These are phyloP conservation scores for Amaranthus tricolor DNA, from an alignment of 179 eudicot species.

Conservation along the genomic window DNA sequence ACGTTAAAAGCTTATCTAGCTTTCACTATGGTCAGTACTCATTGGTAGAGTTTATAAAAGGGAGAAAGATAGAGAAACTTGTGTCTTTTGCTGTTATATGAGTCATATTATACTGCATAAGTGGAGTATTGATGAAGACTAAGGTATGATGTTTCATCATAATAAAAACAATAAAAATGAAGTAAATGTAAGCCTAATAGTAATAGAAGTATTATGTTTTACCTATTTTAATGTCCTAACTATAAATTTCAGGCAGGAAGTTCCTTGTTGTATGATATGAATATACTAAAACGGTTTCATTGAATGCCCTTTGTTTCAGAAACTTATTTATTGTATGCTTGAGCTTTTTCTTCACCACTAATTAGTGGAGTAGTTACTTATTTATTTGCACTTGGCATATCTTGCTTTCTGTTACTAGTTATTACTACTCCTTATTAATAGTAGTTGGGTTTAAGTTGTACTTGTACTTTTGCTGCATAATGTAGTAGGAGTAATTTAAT, in stretches of 20 bases:
- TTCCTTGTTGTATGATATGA: constrained; percentile 18
- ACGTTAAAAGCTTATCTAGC: constrained; percentile 22
- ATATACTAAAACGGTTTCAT: constrained; percentile 8
- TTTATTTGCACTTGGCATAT: constrained; percentile 30
- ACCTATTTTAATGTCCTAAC: constrained; percentile 15
- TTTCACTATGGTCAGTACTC: constrained; percentile 28
- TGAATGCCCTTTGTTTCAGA: constrained; percentile 18
- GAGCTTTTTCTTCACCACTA: constrained; percentile 9
- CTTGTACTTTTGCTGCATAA: constrained; percentile 26
- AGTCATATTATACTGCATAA: not conserved
- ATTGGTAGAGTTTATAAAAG: constrained; percentile 7
- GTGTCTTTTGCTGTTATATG: constrained; percentile 15
- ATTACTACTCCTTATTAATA: constrained; percentile 38
- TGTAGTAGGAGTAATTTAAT: constrained; percentile 14
- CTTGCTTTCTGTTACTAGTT: constrained; percentile 8
- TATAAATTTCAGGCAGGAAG: constrained; percentile 15
- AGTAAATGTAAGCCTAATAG: constrained; percentile 1
- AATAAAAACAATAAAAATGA: constrained; percentile 6
- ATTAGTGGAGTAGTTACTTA: not conserved
- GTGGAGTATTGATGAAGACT: too few species aligned
- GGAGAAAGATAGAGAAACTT: constrained; percentile 19
- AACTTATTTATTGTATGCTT: not conserved
- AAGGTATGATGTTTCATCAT: constrained; percentile 7
- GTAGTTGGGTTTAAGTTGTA: constrained; percentile 26
- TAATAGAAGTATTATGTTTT: constrained; percentile 4